Percentiles rank a stretch among this genome's conserved stretches.
Evolutionary conservation across 306 rosid genomes (phyloP).

Genomic region (Castanea mollissima): DNA sequence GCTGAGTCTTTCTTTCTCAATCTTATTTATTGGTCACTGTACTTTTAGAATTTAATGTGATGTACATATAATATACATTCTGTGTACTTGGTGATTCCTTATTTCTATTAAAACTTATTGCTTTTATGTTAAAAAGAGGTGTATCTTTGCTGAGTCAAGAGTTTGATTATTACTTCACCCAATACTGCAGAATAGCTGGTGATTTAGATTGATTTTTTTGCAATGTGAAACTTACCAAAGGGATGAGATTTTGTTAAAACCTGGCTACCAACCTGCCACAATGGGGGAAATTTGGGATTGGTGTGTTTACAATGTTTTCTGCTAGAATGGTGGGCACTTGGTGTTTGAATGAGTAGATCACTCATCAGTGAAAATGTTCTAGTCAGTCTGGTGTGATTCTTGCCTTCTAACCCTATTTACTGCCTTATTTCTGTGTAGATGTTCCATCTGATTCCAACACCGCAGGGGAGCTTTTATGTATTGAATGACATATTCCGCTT

Average conservation of each 20-base stretch:
- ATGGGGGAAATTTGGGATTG: not conserved
- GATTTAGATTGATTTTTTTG: not conserved
- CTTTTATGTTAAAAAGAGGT: too few species aligned
- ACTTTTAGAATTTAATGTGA: too few species aligned
- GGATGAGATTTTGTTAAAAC: not conserved
- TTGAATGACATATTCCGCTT: conserved; percentile 55
- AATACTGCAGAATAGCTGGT: not conserved
- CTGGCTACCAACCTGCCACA: not conserved
- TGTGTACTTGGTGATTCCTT: too few species aligned
- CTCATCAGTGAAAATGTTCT: not conserved
- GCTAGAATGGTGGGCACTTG: not conserved
- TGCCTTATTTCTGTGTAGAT: conserved; percentile 27
- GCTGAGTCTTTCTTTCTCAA: not conserved
- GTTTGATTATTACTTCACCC: not conserved
- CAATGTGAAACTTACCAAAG: not conserved
- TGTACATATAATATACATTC: too few species aligned
- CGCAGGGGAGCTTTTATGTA: conserved; percentile 49
- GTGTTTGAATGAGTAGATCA: not conserved
- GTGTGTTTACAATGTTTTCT: not conserved
- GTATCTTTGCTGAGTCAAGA: not conserved
- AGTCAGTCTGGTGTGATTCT: not conserved
- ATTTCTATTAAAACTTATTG: too few species aligned
- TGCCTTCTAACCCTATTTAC: not conserved
- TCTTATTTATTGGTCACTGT: too few species aligned
- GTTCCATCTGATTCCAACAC: conserved; percentile 60